Evolutionary conservation across 1,284 basidiomycete species (phyloP).

Genomic region (Puccinia coronata): DNA sequence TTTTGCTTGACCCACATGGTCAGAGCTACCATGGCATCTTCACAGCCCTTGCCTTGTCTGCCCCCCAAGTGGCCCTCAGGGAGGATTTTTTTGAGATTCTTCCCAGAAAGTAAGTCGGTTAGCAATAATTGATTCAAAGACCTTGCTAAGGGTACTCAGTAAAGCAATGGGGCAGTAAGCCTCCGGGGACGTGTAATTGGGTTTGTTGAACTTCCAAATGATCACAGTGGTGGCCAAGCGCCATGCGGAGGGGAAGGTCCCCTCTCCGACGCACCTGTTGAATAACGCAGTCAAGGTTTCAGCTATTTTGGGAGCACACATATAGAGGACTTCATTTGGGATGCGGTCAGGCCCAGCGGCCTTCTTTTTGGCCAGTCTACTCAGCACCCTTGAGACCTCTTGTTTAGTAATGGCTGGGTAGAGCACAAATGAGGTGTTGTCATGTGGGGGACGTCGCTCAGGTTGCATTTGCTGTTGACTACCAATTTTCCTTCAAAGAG

Average conservation of each 20-base stretch:
- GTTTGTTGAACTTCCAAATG: conserved; percentile 6
- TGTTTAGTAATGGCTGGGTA: background rate
- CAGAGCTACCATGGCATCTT: background rate
- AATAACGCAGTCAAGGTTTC: background rate
- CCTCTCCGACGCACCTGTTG: background rate
- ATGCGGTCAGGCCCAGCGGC: background rate
- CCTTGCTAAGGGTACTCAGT: background rate
- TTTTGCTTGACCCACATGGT: conserved; percentile 2
- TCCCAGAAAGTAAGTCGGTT: background rate
- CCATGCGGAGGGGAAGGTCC: background rate
- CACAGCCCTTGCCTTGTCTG: background rate
- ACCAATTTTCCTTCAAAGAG: conserved; percentile 10
- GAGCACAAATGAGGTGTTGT: background rate
- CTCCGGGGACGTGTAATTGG: background rate
- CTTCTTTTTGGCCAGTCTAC: background rate
- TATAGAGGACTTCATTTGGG: background rate
- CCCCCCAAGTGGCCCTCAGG: conserved; percentile 32
- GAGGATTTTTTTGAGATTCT: background rate
- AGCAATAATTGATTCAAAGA: background rate
- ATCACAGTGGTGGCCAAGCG: background rate
- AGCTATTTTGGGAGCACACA: no score
- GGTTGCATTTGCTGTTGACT: background rate
- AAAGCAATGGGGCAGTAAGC: conserved; percentile 17
- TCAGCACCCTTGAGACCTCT: background rate
- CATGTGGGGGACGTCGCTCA: background rate